Evolutionary conservation across 805 yeast genomes (phyloP).

Genomic region (Sugiyamaella qingdaonensis): DNA sequence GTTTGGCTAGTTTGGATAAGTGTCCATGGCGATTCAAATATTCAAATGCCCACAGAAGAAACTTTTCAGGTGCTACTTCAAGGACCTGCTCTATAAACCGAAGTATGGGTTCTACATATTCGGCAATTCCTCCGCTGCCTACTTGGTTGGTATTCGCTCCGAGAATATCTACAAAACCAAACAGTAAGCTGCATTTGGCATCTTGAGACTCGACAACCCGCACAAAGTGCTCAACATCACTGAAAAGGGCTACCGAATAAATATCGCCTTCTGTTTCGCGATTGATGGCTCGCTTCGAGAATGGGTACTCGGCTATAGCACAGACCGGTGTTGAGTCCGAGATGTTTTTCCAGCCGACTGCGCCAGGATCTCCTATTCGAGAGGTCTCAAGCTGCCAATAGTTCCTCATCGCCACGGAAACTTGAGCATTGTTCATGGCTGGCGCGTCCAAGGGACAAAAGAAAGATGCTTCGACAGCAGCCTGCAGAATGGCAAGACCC

Average conservation of each 20-base stretch:
- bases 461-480: conserved; percentile 19
- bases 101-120: not conserved
- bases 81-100: not conserved
- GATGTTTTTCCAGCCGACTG: conserved; percentile 14
- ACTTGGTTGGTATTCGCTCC: conserved; percentile 6
- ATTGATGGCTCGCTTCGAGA: conserved; percentile 1
- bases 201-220: conserved; percentile 1
- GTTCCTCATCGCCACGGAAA: conserved; percentile 8
- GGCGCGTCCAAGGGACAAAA: conserved; percentile 6
- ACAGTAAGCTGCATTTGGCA: conserved; percentile 10
- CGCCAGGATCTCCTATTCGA: conserved; percentile 23
- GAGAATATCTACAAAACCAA: conserved; percentile 17
- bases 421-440: not conserved
- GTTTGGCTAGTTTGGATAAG: not conserved
- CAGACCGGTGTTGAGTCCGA: not conserved
- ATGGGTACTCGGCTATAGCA: not conserved
- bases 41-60: not conserved
- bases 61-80: not conserved
- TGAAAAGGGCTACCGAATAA: conserved; percentile 18
- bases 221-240: conserved; percentile 20
- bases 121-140: not conserved
- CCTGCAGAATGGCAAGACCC: conserved; percentile 22
- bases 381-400: conserved; percentile 23
- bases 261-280: conserved; percentile 11
- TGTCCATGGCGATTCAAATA: not conserved